Evolutionary conservation across 306 rosid species (phyloP).

Genomic region (Begonia peltatifolia): DNA sequence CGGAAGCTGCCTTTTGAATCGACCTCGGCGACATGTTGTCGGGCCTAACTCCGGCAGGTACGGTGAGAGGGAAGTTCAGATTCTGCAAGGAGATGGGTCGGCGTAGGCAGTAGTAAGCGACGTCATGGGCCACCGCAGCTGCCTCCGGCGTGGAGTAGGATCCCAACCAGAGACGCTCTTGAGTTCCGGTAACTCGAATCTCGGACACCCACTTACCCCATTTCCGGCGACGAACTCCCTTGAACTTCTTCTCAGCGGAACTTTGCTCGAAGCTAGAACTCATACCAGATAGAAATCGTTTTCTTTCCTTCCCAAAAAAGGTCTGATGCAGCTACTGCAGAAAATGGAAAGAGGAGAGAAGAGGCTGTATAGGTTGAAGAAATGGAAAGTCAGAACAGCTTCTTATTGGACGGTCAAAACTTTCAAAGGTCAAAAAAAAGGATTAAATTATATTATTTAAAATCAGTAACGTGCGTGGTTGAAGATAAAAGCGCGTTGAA

Average conservation of each 20-base stretch:
- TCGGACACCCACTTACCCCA: slow-evolving; percentile 98
- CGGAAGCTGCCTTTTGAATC: slow-evolving; percentile 67
- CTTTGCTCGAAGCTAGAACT: neutral
- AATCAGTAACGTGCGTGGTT: too few species aligned
- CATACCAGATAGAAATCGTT: too few species aligned
- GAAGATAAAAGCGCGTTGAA: too few species aligned
- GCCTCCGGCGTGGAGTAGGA: slow-evolving; percentile 60
- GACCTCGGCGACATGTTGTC: slow-evolving; percentile 42
- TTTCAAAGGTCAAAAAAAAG: too few species aligned
- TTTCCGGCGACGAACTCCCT: slow-evolving; percentile 64
- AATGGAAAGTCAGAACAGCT: too few species aligned
- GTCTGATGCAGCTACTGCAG: too few species aligned
- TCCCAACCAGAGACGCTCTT: slow-evolving; percentile 70
- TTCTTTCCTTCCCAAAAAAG: too few species aligned
- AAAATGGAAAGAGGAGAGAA: too few species aligned
- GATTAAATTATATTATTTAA: too few species aligned
- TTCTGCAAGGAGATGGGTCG: slow-evolving; percentile 34
- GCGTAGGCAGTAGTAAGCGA: slow-evolving; percentile 48
- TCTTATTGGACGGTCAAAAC: too few species aligned
- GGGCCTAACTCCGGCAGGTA: slow-evolving; percentile 1
- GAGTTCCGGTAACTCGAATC: slow-evolving; percentile 62
- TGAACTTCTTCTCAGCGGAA: slow-evolving; percentile 19
- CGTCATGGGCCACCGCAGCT: slow-evolving; percentile 71
- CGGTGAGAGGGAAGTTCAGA: slow-evolving; percentile 50
- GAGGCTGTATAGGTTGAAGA: too few species aligned